These are phyloP conservation scores for Cyberlindnera subsufficiens DNA, from an alignment of 805 yeast species.

Conservation along the genomic window DNA sequence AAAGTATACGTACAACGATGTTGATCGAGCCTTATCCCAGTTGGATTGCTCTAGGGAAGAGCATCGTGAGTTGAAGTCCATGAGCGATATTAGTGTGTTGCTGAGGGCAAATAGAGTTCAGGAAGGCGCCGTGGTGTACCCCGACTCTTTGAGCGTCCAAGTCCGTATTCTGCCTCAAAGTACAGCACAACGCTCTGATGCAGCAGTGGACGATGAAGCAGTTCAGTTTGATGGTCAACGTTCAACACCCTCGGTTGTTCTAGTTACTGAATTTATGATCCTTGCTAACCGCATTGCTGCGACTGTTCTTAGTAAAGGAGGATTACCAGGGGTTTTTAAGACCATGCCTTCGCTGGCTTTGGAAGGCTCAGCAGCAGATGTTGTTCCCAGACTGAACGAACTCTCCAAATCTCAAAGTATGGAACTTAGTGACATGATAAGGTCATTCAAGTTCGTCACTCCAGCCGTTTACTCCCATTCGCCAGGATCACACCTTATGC, in stretches of 20 bases:
- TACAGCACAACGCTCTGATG: neutral
- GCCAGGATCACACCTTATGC: conserved; percentile 49
- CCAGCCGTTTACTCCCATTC: conserved; percentile 44
- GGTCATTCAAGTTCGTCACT: conserved; percentile 40
- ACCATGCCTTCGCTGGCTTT: conserved; percentile 19
- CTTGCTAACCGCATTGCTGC: conserved; percentile 65
- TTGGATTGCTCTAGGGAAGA: conserved; percentile 6
- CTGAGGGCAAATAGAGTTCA: conserved; percentile 27
- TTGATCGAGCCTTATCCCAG: conserved; percentile 41
- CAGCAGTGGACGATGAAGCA: neutral
- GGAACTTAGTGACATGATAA: conserved; percentile 33
- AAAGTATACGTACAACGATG: conserved; percentile 55
- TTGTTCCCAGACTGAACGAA: conserved; percentile 20
- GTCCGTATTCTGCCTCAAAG: conserved; percentile 7
- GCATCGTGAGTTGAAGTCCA: conserved; percentile 29
- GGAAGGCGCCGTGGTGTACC: conserved; percentile 36
- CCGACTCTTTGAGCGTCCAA: conserved; percentile 26
- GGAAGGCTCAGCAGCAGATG: conserved; percentile 21
- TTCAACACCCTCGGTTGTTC: conserved; percentile 44
- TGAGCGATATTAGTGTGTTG: conserved; percentile 27
- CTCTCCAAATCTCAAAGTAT: conserved; percentile 8
- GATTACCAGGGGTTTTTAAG: conserved; percentile 48
- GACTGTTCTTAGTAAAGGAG: conserved; percentile 33
- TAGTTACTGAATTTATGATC: conserved; percentile 85
- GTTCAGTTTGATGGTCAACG: conserved; percentile 18